phyloP scores from a whole-genome alignment of 257 asterid genomes.

The Paulownia fortunei region DNA sequence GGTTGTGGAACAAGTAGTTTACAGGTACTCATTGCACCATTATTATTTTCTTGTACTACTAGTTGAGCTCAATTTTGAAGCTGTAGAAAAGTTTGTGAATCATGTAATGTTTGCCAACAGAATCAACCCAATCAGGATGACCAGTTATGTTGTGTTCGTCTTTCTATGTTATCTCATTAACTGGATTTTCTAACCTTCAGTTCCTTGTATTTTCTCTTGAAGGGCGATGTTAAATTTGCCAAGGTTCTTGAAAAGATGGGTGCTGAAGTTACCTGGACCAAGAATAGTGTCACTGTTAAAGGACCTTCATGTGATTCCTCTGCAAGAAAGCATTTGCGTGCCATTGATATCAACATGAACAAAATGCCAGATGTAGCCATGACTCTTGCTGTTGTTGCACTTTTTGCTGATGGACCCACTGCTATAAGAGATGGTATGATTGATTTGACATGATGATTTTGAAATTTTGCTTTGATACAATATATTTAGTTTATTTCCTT shows the following conservation, averaged over 20 bases:
- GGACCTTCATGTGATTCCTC: constrained; percentile 58
- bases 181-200: no score
- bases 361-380: no score
- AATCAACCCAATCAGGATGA: neutral
- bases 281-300: constrained; percentile 74
- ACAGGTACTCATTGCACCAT: constrained; percentile 48
- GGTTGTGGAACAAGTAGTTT: constrained; percentile 80
- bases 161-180: no score
- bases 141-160: no score
- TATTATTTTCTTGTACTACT: neutral
- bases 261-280: constrained; percentile 79
- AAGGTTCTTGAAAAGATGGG: constrained; percentile 78
- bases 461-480: no score
- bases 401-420: no score
- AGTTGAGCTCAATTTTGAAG: neutral
- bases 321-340: constrained; percentile 62
- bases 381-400: no score
- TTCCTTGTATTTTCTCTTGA: neutral
- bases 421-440: constrained; percentile 62
- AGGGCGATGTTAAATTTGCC: constrained; percentile 81
- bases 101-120: neutral
- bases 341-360: no score
- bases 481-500: neutral
- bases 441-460: neutral
- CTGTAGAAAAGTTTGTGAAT: neutral